These are phyloP conservation scores for Tetrapisispora fleetii DNA, from an alignment of 805 yeast genomes.

Conservation along the genomic window DNA sequence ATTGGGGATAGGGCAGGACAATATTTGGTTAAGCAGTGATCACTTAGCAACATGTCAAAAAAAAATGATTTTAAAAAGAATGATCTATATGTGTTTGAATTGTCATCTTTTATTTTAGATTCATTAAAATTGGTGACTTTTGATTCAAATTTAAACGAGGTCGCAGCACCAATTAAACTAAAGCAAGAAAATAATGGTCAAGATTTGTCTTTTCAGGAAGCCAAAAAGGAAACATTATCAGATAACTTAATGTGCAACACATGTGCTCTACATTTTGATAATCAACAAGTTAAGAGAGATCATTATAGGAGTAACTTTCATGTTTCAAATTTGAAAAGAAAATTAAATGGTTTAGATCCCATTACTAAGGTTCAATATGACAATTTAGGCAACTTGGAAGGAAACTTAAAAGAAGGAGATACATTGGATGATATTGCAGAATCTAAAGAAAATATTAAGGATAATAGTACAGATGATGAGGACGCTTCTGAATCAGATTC, in stretches of 20 bases:
- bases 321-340: slow-evolving; percentile 49
- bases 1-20: no score
- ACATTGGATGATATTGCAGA: slow-evolving; percentile 4
- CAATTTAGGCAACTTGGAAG: slow-evolving; percentile 26
- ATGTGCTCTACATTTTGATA: slow-evolving; percentile 18
- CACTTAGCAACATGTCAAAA: not conserved
- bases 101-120: slow-evolving; percentile 32
- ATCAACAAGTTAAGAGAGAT: slow-evolving; percentile 19
- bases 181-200: not conserved
- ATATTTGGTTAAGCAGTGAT: not conserved
- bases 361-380: slow-evolving; percentile 53
- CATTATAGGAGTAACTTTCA: slow-evolving; percentile 55
- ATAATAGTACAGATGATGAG: slow-evolving; percentile 13
- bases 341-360: slow-evolving; percentile 35
- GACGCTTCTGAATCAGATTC: not conserved
- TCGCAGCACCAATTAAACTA: slow-evolving; percentile 3
- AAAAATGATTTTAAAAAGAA: slow-evolving; percentile 14
- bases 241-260: slow-evolving; percentile 13
- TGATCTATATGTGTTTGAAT: slow-evolving; percentile 42
- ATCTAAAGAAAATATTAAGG: slow-evolving; percentile 29
- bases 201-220: slow-evolving; percentile 7
- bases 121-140: slow-evolving; percentile 46
- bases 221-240: slow-evolving; percentile 8
- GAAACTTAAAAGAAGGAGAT: slow-evolving; percentile 49
- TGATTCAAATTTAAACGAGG: slow-evolving; percentile 40